Conservation (phyloP, 768 basidiomycete species). For the Collybia sordida region DNA sequence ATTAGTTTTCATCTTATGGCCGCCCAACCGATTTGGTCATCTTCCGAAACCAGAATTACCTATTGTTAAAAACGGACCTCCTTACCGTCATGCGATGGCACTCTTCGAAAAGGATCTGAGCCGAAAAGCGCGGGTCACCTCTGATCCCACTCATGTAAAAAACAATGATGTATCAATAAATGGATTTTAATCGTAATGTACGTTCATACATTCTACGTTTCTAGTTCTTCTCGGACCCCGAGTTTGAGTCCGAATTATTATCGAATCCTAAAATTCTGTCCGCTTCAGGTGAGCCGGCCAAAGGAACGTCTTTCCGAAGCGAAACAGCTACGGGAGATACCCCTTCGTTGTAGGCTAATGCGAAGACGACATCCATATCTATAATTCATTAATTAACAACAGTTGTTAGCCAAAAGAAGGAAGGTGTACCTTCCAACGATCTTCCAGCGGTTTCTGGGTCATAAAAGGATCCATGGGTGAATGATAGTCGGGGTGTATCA, state of each 20-base stretch:
- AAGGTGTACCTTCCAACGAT: conserved; percentile 45
- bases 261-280: conserved; percentile 39
- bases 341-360: conserved; percentile 41
- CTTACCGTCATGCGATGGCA: conserved; percentile 30
- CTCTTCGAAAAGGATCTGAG: conserved; percentile 37
- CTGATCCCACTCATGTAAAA: conserved; percentile 1
- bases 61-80: conserved; percentile 13
- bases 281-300: conserved; percentile 44
- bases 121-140: conserved; percentile 36
- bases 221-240: neutral
- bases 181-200: neutral
- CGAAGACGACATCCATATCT: conserved; percentile 50
- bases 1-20: conserved; percentile 52
- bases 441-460: conserved; percentile 53
- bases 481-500: neutral
- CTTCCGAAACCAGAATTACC: conserved; percentile 11
- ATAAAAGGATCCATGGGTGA: neutral
- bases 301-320: conserved; percentile 41
- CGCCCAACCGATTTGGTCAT: conserved; percentile 44
- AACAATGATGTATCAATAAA: neutral
- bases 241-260: neutral
- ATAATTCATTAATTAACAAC: neutral
- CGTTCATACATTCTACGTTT: neutral
- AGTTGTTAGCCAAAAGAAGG: neutral
- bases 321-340: conserved; percentile 45